A percentile compares a stretch with the other conserved stretches of the same genome.
phyloP scores from a whole-genome alignment of 2,329 filamentous ascomycete species.

The Didymella segeticola region DNA sequence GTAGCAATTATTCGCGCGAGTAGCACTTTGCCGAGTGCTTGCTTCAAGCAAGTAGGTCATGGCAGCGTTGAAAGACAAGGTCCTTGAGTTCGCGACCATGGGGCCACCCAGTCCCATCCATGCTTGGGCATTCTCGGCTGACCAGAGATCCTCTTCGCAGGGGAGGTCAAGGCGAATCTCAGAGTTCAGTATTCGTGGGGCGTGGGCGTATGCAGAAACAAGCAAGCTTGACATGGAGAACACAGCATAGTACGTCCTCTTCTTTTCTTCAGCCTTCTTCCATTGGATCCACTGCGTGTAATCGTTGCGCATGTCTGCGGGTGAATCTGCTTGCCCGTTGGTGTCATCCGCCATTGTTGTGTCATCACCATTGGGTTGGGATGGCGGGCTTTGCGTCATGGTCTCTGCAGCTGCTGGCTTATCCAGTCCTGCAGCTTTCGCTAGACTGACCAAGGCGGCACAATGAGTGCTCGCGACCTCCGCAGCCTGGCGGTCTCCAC shows the following conservation, averaged over 20 bases:
- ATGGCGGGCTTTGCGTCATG: conserved; percentile 27
- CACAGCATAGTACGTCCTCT: conserved; percentile 88
- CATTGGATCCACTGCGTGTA: conserved; percentile 85
- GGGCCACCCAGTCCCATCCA: conserved; percentile 81
- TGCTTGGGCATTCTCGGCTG: conserved; percentile 79
- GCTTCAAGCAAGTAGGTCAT: conserved; percentile 81
- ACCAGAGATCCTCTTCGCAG: conserved; percentile 91
- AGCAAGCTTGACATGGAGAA: conserved; percentile 91
- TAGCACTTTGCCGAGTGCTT: conserved; percentile 65
- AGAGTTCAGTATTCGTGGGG: conserved; percentile 89
- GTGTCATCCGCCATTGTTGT: conserved; percentile 62
- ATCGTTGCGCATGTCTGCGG: conserved; percentile 58
- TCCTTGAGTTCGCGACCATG: conserved; percentile 71
- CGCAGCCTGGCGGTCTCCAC: conserved; percentile 86
- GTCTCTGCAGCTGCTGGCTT: conserved; percentile 50
- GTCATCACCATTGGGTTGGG: conserved; percentile 59
- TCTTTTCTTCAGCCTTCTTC: conserved; percentile 88
- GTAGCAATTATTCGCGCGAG: conserved; percentile 45
- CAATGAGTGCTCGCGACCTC: conserved; percentile 94
- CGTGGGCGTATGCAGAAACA: conserved; percentile 91
- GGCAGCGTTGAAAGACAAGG: conserved; percentile 80
- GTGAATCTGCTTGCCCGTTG: conserved; percentile 46
- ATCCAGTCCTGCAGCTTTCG: conserved; percentile 82
- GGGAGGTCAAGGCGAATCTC: conserved; percentile 89
- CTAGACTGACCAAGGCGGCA: conserved; percentile 87